Conservation (phyloP, 2,329 filamentous ascomycete species). For the Ascochyta rabiei region DNA sequence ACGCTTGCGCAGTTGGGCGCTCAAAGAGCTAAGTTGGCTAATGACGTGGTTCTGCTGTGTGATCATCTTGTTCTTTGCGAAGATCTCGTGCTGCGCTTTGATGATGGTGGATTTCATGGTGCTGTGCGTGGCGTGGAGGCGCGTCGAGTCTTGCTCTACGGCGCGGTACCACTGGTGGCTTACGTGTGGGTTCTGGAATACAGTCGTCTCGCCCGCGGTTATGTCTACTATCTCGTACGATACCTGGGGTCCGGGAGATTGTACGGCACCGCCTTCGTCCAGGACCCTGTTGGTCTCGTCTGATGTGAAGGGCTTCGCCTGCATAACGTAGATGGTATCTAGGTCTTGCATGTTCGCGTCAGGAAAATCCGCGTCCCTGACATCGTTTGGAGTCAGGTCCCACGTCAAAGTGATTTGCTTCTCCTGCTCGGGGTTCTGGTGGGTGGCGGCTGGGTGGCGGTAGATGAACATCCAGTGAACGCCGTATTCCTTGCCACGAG, state of each 20-base stretch:
- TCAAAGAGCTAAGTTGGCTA: neutral
- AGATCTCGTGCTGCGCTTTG: neutral
- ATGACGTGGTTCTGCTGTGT: neutral
- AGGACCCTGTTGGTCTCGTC: neutral
- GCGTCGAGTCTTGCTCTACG: neutral
- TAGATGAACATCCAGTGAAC: constrained; percentile 21
- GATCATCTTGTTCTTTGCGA: neutral
- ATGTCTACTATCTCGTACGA: neutral
- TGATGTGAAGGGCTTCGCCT: neutral
- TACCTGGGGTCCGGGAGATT: neutral
- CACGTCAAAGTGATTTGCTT: constrained; percentile 16
- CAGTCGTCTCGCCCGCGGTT: neutral
- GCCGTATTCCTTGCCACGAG: constrained; percentile 19
- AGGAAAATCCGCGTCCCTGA: constrained; percentile 12
- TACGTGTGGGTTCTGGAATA: neutral
- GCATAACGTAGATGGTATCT: constrained; percentile 22
- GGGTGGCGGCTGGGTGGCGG: constrained; percentile 3
- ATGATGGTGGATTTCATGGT: neutral
- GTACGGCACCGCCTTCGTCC: neutral
- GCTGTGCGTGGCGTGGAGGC: neutral
- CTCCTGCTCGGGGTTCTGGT: neutral
- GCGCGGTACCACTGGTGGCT: neutral
- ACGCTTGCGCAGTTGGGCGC: neutral
- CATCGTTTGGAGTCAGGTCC: constrained; percentile 17
- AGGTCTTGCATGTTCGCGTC: constrained; percentile 6